Evolutionary conservation across 139 green algal genomes (phyloP).

Genomic region (Chlorella sp.): DNA sequence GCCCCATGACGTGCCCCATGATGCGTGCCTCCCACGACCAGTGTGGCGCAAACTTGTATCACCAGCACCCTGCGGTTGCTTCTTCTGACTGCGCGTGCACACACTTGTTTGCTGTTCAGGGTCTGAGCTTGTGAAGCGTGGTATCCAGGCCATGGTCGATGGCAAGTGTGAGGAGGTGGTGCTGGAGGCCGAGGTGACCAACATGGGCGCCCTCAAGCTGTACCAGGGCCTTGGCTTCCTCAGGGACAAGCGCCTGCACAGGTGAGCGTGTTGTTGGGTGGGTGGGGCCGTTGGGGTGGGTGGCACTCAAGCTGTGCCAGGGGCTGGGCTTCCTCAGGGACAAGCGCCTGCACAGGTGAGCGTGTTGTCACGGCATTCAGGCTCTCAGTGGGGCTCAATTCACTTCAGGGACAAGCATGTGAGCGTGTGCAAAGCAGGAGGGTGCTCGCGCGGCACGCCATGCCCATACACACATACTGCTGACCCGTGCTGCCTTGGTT

Average conservation of each 20-base stretch:
- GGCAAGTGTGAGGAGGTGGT: conserved; percentile 76
- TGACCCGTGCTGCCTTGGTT: too few species aligned
- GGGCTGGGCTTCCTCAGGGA: conserved; percentile 96
- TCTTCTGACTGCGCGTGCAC: too few species aligned
- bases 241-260: conserved; percentile 89
- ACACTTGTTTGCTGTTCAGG: too few species aligned
- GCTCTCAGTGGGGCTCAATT: too few species aligned
- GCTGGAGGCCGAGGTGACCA: conserved; percentile 94
- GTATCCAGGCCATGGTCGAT: conserved; percentile 64
- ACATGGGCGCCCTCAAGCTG: conserved; percentile 83
- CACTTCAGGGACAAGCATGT: too few species aligned
- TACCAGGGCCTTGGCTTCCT: conserved; percentile 97
- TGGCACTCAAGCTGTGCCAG: conserved; percentile 88
- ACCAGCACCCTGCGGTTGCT: neutral
- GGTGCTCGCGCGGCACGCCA: too few species aligned
- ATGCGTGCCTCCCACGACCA: too few species aligned
- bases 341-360: conserved; percentile 82
- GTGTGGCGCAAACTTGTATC: neutral
- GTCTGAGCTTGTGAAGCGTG: conserved; percentile 62
- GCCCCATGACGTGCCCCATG: too few species aligned
- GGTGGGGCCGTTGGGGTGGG: too few species aligned
- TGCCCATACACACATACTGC: neutral
- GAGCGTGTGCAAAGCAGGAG: too few species aligned
- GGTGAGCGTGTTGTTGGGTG: too few species aligned
- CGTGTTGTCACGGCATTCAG: too few species aligned